Conservation (phyloP, 768 basidiomycete species). For the Rhodotorula toruloides region DNA sequence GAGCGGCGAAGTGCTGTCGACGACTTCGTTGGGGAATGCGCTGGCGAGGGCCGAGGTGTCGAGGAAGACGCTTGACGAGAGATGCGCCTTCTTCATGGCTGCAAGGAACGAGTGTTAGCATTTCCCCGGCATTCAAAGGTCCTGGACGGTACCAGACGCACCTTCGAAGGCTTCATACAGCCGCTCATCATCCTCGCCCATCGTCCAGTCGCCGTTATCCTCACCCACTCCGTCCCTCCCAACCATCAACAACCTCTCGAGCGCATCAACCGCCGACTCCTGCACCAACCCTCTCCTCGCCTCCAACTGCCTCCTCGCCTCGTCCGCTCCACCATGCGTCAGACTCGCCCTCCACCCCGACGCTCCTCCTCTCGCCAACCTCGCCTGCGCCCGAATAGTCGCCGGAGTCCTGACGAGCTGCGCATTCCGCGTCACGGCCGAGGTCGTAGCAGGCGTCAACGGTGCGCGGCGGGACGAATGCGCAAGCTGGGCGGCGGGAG, state of each 20-base stretch:
- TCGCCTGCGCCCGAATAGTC: background rate
- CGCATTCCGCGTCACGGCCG: too few relatives aligned
- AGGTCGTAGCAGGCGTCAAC: too few relatives aligned
- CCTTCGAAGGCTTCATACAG: background rate
- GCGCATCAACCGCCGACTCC: background rate
- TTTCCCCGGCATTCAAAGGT: background rate
- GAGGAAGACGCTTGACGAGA: background rate
- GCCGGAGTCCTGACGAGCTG: background rate
- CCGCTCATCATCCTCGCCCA: background rate
- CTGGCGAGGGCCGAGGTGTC: background rate
- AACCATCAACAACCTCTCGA: constrained; percentile 4
- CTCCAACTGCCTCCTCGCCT: background rate
- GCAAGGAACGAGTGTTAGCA: background rate
- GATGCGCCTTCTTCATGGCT: background rate
- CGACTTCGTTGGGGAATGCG: background rate
- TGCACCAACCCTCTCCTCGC: background rate
- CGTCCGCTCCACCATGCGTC: background rate
- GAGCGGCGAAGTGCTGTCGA: background rate
- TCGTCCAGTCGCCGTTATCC: background rate
- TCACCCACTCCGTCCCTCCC: constrained; percentile 4
- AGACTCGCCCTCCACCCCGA: background rate
- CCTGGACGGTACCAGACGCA: background rate
- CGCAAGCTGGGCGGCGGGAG: too few relatives aligned
- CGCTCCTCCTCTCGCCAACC: background rate
- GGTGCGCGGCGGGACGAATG: too few relatives aligned